These are phyloP conservation scores for Polytrichum commune DNA, from an alignment of 225 moss, liverwort and hornwort species.

Conservation along the genomic window DNA sequence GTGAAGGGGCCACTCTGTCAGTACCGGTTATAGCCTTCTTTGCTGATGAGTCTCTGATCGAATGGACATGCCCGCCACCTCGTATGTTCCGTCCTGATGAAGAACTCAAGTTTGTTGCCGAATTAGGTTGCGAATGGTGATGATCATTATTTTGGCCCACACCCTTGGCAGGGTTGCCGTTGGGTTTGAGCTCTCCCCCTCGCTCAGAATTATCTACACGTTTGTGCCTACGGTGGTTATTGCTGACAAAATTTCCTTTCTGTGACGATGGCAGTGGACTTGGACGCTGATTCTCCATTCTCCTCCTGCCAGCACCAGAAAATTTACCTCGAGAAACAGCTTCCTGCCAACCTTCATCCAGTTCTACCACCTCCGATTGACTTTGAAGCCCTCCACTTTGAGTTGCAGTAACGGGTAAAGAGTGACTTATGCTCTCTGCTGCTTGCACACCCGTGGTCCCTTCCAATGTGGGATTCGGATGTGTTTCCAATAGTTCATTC, in stretches of 20 bases:
- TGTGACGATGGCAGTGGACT: slow-evolving; percentile 22
- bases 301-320: slow-evolving; percentile 39
- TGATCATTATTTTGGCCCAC: slow-evolving; percentile 14
- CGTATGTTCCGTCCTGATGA: slow-evolving; percentile 17
- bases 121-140: slow-evolving; percentile 13
- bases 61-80: neutral
- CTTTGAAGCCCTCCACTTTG: slow-evolving; percentile 5
- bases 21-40: slow-evolving; percentile 15
- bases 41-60: neutral
- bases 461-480: slow-evolving; percentile 1
- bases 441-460: neutral
- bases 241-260: slow-evolving; percentile 19
- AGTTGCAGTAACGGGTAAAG: too few relatives aligned
- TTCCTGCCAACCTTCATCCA: slow-evolving; percentile 72
- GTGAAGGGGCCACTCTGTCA: slow-evolving; percentile 12
- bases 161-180: slow-evolving; percentile 15
- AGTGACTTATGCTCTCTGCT: neutral
- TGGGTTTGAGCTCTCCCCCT: slow-evolving; percentile 36
- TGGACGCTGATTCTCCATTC: slow-evolving; percentile 23
- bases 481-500: slow-evolving; percentile 4
- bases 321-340: slow-evolving; percentile 46
- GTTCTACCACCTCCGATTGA: slow-evolving; percentile 16
- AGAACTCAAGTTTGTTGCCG: neutral
- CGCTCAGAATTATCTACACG: slow-evolving; percentile 15
- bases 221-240: slow-evolving; percentile 33